Evolutionary conservation across 345 rosid genomes (phyloP).

Genomic region (Arabis alpina): DNA sequence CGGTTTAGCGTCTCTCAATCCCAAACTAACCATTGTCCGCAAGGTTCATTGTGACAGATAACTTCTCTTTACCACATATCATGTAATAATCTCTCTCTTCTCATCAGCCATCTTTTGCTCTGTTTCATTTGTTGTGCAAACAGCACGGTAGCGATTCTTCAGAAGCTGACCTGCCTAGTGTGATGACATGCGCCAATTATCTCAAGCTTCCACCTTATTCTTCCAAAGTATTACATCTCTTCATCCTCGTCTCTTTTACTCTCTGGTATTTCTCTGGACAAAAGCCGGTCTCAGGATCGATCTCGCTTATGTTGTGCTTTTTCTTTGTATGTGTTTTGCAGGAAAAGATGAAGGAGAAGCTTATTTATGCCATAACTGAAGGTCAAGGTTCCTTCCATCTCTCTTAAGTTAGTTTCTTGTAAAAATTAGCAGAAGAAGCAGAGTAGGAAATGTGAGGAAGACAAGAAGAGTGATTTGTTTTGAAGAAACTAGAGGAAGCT

Average conservation of each 20-base stretch:
- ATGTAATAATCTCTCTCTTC: not conserved
- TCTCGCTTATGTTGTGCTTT: constrained; percentile 15
- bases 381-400: constrained; percentile 99
- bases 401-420: constrained; percentile 56
- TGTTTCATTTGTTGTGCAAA: constrained; percentile 23
- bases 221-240: constrained; percentile 63
- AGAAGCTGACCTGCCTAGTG: constrained; percentile 87
- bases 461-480: constrained; percentile 28
- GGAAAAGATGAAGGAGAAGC: constrained; percentile 95
- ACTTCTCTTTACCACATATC: not conserved
- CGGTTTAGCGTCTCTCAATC: constrained; percentile 85
- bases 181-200: constrained; percentile 98
- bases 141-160: constrained; percentile 75
- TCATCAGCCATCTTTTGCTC: not conserved
- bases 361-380: constrained; percentile 85
- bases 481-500: constrained; percentile 29
- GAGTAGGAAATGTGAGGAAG: constrained; percentile 14
- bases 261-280: constrained; percentile 1
- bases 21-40: constrained; percentile 90
- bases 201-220: constrained; percentile 94
- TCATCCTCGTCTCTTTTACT: constrained; percentile 12
- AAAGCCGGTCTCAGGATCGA: constrained; percentile 24
- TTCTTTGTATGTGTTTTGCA: constrained; percentile 43
- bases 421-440: constrained; percentile 43
- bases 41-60: constrained; percentile 53